Base-by-base conservation (phyloP, 148 eudicot species). In the Fagopyrum tataricum region DNA sequence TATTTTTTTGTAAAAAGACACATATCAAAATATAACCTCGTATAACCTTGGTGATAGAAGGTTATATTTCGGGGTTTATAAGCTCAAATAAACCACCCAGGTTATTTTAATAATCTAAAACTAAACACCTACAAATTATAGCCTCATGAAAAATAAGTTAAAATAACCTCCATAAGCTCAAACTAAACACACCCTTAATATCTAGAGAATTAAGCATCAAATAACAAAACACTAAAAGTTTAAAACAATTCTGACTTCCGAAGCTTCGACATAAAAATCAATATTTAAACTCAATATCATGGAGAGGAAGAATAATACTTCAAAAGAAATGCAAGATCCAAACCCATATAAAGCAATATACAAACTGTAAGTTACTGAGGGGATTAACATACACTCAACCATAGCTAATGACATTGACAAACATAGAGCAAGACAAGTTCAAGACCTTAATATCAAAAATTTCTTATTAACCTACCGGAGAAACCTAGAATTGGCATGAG, bases 391-490 rank as follows among this genome's bases (percentile, higher is more conserved):
- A 5, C 69, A 64, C 69, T 15, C 69, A 61, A 31, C 15, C 41
- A 61, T 37, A 43, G 37, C 4, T n/a, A 37, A 26, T 37, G 41
- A 64, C 7, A 64, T 37, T 37, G 44, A 39, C 43, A 37, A 14
- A 64, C 43, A 14, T 43, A 4, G 14, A 37, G 43, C 68, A 64
- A 64, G 15, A 18, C 26, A 20, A 5, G 62, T 56, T 56, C 62
- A 9, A 56, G 62, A 56, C 21, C 6, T 56, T n/a, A 56, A 56
- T 56, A 56, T 20, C 26, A 20, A 21, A 21, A 56, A 8, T 3
- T 6, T 1, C 49, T 7, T 46, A 37, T 39, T 24, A 69, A 47
- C 48, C 9, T 88, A 94, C 97, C 93, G 84, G 75, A 83, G 73
- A 81, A 80, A 70, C 75, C 71, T 82, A 58, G 86, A 70, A 74